A percentile compares a stretch with the other conserved stretches of the same genome.
These are phyloP conservation scores for Ophiostoma sp. DNA, from an alignment of 2,329 filamentous ascomycete species.

Conservation along the genomic window DNA sequence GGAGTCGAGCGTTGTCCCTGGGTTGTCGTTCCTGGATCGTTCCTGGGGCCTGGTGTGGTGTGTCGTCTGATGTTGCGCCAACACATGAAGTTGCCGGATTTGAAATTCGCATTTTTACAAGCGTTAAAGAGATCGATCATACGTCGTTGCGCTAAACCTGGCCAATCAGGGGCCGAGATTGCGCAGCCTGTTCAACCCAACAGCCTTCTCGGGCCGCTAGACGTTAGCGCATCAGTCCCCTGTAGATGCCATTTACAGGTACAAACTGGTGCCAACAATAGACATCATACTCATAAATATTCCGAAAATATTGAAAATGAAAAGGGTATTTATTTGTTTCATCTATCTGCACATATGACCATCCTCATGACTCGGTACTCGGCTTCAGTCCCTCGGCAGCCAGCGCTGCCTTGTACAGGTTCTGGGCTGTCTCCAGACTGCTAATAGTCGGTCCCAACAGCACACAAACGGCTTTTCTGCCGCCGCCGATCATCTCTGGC, in stretches of 20 bases:
- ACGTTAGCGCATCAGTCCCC: neutral
- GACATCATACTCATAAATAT: too few species aligned
- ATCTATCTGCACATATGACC: neutral
- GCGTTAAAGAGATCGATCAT: neutral
- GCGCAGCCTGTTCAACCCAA: neutral
- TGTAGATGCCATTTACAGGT: neutral
- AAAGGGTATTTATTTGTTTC: neutral
- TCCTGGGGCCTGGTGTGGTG: neutral
- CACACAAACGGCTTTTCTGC: conserved; percentile 70
- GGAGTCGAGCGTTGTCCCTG: conserved; percentile 4
- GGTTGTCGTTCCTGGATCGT: neutral
- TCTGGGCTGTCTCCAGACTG: conserved; percentile 67
- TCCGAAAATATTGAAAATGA: neutral
- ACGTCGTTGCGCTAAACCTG: neutral
- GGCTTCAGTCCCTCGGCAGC: conserved; percentile 31
- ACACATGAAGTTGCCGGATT: neutral
- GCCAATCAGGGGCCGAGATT: neutral
- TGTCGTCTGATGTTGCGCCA: neutral
- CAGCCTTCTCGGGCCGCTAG: neutral
- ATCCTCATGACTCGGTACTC: conserved; percentile 27
- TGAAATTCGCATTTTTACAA: conserved; percentile 5
- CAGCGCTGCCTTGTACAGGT: conserved; percentile 31
- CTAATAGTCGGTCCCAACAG: conserved; percentile 73
- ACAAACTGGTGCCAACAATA: too few species aligned
- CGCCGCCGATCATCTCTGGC: conserved; percentile 68